Evolutionary conservation across 2,329 filamentous ascomycete species (phyloP).

Genomic region (Cadophora luteo-olivacea): DNA sequence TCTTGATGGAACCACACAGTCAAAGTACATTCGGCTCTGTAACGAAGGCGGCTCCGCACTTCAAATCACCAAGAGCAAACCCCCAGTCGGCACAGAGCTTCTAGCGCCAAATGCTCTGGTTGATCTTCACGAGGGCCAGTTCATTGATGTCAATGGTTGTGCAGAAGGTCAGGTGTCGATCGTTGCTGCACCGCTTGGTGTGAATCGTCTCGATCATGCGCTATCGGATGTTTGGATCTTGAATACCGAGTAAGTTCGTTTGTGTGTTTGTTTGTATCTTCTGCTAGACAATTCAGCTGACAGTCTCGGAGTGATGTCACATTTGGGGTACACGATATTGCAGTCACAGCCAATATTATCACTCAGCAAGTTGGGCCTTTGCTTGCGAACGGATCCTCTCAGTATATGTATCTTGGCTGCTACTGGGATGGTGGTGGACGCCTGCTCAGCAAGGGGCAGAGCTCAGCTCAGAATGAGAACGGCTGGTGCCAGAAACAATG

Average conservation of each 20-base stretch:
- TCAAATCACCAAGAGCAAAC: constrained; percentile 49
- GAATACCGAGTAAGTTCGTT: constrained; percentile 51
- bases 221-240: constrained; percentile 48
- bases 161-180: constrained; percentile 45
- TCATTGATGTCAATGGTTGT: constrained; percentile 44
- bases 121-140: constrained; percentile 46
- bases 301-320: constrained; percentile 48
- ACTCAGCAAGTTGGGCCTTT: constrained; percentile 47
- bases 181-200: constrained; percentile 42
- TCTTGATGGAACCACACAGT: constrained; percentile 41
- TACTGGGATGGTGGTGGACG: constrained; percentile 48
- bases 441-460: constrained; percentile 44
- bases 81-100: constrained; percentile 44
- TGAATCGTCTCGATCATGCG: constrained; percentile 42
- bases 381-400: constrained; percentile 42
- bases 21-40: constrained; percentile 46
- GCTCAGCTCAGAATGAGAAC: constrained; percentile 44
- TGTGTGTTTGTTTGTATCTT: too few relatives aligned
- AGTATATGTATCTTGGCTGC: constrained; percentile 49
- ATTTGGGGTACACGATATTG: constrained; percentile 49
- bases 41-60: constrained; percentile 48
- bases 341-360: constrained; percentile 45
- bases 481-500: constrained; percentile 46
- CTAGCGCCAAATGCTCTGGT: constrained; percentile 44
- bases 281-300: too few relatives aligned